Conservation (phyloP, 352 stramenopile genomes). For the Pythium dissotocum region DNA sequence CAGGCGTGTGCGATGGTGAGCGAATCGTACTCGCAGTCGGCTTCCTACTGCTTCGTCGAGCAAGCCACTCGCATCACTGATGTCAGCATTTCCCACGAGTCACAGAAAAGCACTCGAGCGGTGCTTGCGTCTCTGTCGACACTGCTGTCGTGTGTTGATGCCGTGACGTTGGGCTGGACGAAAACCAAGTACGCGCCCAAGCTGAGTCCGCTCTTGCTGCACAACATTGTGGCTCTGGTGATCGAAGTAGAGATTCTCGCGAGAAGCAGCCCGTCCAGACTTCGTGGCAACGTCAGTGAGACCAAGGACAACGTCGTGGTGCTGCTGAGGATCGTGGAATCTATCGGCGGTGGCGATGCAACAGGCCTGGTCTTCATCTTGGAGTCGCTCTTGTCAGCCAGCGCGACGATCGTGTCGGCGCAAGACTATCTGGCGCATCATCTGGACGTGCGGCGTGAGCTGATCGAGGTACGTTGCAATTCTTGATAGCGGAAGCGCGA, state of each 20-base stretch:
- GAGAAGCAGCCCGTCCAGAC: neutral
- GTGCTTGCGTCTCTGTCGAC: neutral
- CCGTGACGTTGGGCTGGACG: conserved; percentile 4
- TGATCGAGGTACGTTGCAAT: conserved; percentile 46
- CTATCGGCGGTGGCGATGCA: neutral
- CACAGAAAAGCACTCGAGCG: neutral
- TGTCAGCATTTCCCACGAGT: neutral
- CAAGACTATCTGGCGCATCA: conserved; percentile 14
- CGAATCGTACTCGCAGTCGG: conserved; percentile 25
- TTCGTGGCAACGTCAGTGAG: neutral
- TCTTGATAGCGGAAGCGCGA: neutral
- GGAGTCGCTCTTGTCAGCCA: conserved; percentile 23
- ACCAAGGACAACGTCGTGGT: conserved; percentile 13
- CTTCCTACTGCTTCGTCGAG: conserved; percentile 19
- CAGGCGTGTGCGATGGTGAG: conserved; percentile 43
- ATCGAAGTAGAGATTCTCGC: conserved; percentile 18
- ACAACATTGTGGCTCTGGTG: conserved; percentile 23
- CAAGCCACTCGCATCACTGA: conserved; percentile 13
- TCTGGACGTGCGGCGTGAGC: conserved; percentile 30
- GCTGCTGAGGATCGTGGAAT: conserved; percentile 12
- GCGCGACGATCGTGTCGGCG: conserved; percentile 1
- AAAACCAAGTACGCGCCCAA: conserved; percentile 7
- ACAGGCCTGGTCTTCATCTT: conserved; percentile 14
- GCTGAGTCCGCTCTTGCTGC: conserved; percentile 16
- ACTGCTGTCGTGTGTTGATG: conserved; percentile 20